phyloP scores from a whole-genome alignment of 2,329 filamentous ascomycete genomes.

The Clonostachys rhizophaga region DNA sequence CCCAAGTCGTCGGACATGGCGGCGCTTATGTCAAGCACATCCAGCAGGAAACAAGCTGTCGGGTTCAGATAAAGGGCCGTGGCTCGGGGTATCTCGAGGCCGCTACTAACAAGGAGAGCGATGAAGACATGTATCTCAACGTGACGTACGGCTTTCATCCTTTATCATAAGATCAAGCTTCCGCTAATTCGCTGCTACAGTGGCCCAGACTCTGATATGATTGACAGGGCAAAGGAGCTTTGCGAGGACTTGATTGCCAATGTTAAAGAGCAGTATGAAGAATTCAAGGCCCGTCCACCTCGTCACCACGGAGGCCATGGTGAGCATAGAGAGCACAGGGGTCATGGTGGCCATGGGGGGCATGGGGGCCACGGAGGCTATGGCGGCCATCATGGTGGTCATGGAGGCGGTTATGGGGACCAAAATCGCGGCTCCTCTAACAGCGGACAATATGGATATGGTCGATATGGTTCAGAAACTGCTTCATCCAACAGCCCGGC shows the following conservation, averaged over 20 bases:
- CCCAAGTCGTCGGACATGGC: conserved; percentile 91
- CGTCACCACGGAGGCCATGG: conserved; percentile 45
- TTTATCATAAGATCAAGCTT: background rate
- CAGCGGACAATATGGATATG: conserved; percentile 18
- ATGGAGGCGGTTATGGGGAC: conserved; percentile 23
- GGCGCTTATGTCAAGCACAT: conserved; percentile 98
- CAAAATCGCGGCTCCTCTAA: conserved; percentile 19
- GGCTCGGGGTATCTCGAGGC: conserved; percentile 93
- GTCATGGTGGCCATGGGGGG: conserved; percentile 32
- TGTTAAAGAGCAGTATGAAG: conserved; percentile 85
- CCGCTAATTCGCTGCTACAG: conserved; percentile 33
- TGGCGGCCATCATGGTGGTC: conserved; percentile 22
- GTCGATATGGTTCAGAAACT: conserved; percentile 18
- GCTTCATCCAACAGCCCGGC: conserved; percentile 26
- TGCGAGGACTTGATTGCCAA: conserved; percentile 85
- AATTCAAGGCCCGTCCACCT: conserved; percentile 79
- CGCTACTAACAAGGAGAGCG: conserved; percentile 82
- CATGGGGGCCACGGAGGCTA: conserved; percentile 30
- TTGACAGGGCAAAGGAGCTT: conserved; percentile 80
- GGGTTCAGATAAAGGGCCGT: conserved; percentile 96
- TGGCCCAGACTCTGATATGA: conserved; percentile 81
- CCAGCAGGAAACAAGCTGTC: conserved; percentile 89
- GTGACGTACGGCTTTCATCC: conserved; percentile 65
- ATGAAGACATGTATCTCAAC: conserved; percentile 95
- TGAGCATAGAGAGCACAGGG: conserved; percentile 32